phyloP scores from a whole-genome alignment of 768 basidiomycete species.

The Calocera viscosa region DNA sequence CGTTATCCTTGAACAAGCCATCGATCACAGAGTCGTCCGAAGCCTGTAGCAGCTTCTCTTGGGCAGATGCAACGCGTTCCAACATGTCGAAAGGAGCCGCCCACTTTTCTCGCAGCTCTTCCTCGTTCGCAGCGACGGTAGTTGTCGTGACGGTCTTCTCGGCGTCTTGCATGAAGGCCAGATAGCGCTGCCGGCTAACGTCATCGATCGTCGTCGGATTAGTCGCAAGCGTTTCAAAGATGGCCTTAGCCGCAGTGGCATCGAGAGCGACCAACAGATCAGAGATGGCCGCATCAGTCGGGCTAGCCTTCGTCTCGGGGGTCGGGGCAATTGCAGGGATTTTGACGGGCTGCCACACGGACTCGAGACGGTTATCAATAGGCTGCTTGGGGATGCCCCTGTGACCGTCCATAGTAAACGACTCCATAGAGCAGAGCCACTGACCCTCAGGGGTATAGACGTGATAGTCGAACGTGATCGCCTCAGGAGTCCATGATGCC shows the following conservation, averaged over 20 bases:
- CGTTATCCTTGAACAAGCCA: not conserved
- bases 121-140: not conserved
- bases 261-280: not conserved
- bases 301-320: not conserved
- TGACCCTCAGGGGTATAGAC: constrained; percentile 23
- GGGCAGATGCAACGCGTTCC: not conserved
- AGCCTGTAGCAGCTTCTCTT: not conserved
- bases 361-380: constrained; percentile 26
- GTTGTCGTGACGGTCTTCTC: not conserved
- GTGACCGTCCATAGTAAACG: constrained; percentile 27
- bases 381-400: constrained; percentile 22
- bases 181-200: not conserved
- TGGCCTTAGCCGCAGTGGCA: not conserved
- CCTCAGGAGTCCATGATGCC: constrained; percentile 25
- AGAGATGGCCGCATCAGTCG: not conserved
- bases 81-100: not conserved
- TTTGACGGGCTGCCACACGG: constrained; percentile 25
- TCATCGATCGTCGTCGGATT: not conserved
- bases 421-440: constrained; percentile 22
- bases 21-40: not conserved
- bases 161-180: not conserved
- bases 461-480: constrained; percentile 23
- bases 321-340: constrained; percentile 17
- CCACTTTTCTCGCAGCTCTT: not conserved
- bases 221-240: not conserved